Evolutionary conservation across 169 alveolate species (phyloP), one percentile per base, ranked within the genome.

Genomic region (Amoebophrya sp.): DNA sequence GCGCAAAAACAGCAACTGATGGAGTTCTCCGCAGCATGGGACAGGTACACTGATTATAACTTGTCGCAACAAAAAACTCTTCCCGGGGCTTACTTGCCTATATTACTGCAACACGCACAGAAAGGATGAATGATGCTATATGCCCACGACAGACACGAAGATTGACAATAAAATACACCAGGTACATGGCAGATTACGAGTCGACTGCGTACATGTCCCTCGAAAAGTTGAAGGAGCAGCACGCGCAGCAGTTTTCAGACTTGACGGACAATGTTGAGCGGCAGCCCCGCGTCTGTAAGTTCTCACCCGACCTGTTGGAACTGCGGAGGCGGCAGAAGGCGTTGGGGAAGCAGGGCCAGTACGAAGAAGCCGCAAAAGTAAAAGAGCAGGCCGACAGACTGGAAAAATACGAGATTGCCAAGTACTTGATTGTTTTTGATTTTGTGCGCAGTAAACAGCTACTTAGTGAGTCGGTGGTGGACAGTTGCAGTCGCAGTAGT

Each of bases 11-110:
- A 89, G 23, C 92, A 91, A 50, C 58, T 87, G 42, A 67, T 91
- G 78, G 92, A 88, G 4, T 91, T 91, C 78, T 91, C 92, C 88
- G 88, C 88, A 31, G 92, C 92, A n/a, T 91, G 92, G 92, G 92
- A 91, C 88, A 91, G 88, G 92, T 42, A 90, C 88, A 18, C 67
- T 45, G 18, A 45, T 10, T 45, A 45, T 18, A 45, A 18, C 67
- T 40, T 70, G 40, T 89, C 15, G n/a, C 18, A 15, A 26, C 39
- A 67, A 67, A 26, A 5, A 26, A 7, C 38, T 67, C 15, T 29
- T 4, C 5, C 4, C 39, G n/a, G 88, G 31, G 4, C 31, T 26
- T 26, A 5, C 16, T 16, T 13, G 15, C 88, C 40, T 26, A 26
- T 4, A 20, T 4, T 4, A 88, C 50, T 20, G 1, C 15, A 88